phyloP scores from a whole-genome alignment of 495 filamentous ascomycete species.

The Trichoderma virens region DNA sequence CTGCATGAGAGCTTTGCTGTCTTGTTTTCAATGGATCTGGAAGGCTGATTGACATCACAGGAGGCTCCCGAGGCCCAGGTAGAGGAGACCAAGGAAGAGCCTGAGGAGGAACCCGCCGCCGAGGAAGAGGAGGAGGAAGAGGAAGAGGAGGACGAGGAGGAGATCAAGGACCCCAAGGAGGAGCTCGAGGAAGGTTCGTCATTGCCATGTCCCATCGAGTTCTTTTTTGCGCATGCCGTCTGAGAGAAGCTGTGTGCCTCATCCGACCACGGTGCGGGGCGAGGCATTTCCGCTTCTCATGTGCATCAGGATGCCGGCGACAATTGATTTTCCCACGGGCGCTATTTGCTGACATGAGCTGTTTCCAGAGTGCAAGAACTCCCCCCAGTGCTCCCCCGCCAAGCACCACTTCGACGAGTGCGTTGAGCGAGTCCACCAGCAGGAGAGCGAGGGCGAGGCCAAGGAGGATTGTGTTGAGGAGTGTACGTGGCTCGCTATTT shows the following conservation, averaged over 20 bases:
- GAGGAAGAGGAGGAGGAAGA: conserved; percentile 55
- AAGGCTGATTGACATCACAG: conserved; percentile 23
- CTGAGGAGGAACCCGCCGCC: conserved; percentile 39
- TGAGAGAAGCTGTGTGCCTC: no score
- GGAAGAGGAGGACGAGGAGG: conserved; percentile 86
- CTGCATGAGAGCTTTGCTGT: neutral
- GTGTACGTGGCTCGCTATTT: conserved; percentile 57
- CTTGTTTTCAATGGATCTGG: neutral
- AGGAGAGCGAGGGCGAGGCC: conserved; percentile 47
- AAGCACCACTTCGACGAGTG: conserved; percentile 99
- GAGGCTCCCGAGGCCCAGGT: conserved; percentile 40
- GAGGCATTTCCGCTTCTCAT: conserved; percentile 8
- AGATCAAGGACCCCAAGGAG: conserved; percentile 80
- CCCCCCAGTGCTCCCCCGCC: conserved; percentile 70
- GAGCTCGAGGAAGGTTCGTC: conserved; percentile 83
- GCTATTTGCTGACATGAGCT: neutral
- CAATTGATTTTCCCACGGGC: neutral
- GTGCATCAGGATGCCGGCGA: neutral
- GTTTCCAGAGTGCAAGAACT: conserved; percentile 71
- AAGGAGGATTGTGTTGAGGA: conserved; percentile 98
- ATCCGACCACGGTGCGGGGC: neutral
- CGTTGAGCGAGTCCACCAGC: conserved; percentile 77
- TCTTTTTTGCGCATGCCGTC: neutral
- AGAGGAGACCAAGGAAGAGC: conserved; percentile 40
- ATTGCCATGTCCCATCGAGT: conserved; percentile 5